These are phyloP conservation scores for Arabidopsis thaliana DNA, from an alignment of 345 rosid species.

Conservation along the genomic window TAIR10.1 NC_003074.8:17288501-17289000, in stretches of 20 bases:
- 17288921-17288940: constrained; percentile 42
- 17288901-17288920: not conserved
- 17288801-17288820: constrained; percentile 44
- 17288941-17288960: not conserved
- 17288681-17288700: constrained; percentile 66
- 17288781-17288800: constrained; percentile 32
- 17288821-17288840: constrained; percentile 58
- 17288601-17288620: constrained; percentile 81
- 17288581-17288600: constrained; percentile 84
- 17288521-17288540: constrained; percentile 81
- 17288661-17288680: constrained; percentile 79
- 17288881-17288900: not conserved
- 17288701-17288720: constrained; percentile 91
- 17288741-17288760: constrained; percentile 70
- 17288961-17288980: constrained; percentile 3
- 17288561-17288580: constrained; percentile 83
- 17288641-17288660: constrained; percentile 83
- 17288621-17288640: constrained; percentile 73
- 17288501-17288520: constrained; percentile 70
- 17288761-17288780: constrained; percentile 78
- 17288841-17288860: constrained; percentile 41
- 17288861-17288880: constrained; percentile 28
- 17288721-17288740: constrained; percentile 76
- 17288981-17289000: constrained; percentile 36
- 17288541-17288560: constrained; percentile 79